phyloP scores from a whole-genome alignment of 2,329 filamentous ascomycete genomes.

The Penicillium frequentans region DNA sequence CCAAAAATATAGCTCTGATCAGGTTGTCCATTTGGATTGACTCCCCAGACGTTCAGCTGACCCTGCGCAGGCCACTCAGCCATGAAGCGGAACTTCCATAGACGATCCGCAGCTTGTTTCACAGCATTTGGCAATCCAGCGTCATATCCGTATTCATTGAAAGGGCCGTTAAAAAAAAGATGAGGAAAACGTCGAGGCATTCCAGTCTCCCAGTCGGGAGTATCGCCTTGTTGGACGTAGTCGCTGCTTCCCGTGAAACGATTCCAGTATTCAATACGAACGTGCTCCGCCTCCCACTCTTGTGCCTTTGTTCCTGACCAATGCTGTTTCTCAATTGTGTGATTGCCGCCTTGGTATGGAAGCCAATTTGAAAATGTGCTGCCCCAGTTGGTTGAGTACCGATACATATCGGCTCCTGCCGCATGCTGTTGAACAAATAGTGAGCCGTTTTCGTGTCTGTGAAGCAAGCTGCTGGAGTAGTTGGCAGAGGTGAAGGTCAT shows the following conservation, averaged over 20 bases:
- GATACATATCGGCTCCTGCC: constrained; percentile 61
- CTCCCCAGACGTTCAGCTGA: constrained; percentile 67
- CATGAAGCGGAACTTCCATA: constrained; percentile 63
- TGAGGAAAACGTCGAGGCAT: constrained; percentile 59
- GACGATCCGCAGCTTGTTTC: constrained; percentile 48
- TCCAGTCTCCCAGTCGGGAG: constrained; percentile 33
- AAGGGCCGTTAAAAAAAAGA: constrained; percentile 62
- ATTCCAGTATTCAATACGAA: constrained; percentile 65
- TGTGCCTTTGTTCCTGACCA: constrained; percentile 63
- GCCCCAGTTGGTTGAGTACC: constrained; percentile 63
- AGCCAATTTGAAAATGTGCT: constrained; percentile 61
- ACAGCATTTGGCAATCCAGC: constrained; percentile 57
- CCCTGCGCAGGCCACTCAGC: constrained; percentile 63
- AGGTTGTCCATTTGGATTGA: constrained; percentile 62
- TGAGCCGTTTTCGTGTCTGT: constrained; percentile 42
- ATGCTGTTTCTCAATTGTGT: constrained; percentile 47
- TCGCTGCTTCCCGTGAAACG: constrained; percentile 58
- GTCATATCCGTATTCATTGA: constrained; percentile 66
- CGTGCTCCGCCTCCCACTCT: constrained; percentile 61
- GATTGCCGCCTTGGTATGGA: constrained; percentile 54
- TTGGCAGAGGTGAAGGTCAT: constrained; percentile 61
- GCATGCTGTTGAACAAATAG: constrained; percentile 60
- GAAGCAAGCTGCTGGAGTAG: constrained; percentile 57
- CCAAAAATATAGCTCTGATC: constrained; percentile 61
- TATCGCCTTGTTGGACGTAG: constrained; percentile 62